These are phyloP conservation scores for Candida sonorensis DNA, from an alignment of 805 yeast species.

Conservation along the genomic window DNA sequence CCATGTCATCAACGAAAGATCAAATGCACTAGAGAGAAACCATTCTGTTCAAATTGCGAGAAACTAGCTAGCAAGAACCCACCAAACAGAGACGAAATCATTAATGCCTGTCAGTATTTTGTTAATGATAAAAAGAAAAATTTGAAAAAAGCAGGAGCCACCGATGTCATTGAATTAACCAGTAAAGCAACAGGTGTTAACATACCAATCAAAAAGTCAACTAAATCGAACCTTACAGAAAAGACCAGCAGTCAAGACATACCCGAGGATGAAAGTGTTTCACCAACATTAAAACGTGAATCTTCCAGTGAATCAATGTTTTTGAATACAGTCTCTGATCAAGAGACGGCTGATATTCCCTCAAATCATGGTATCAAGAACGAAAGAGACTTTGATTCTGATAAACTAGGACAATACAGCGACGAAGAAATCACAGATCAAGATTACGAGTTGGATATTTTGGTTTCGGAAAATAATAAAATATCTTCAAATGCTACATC, in stretches of 20 bases:
- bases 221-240: no score
- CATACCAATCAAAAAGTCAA: no score
- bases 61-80: conserved; percentile 20
- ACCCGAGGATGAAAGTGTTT: no score
- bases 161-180: conserved; percentile 7
- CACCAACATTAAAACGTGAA: no score
- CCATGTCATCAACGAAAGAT: conserved; percentile 63
- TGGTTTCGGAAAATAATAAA: neutral
- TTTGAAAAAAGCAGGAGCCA: conserved; percentile 18
- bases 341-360: no score
- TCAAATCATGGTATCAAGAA: no score
- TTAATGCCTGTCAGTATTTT: conserved; percentile 42
- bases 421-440: neutral
- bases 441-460: conserved; percentile 9
- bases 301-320: no score
- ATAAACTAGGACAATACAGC: neutral
- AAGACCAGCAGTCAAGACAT: no score
- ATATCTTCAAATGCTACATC: no score
- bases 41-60: conserved; percentile 51
- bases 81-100: conserved; percentile 7
- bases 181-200: conserved; percentile 1
- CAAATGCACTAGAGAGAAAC: conserved; percentile 56
- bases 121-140: conserved; percentile 48
- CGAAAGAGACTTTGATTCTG: no score
- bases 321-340: no score